These are phyloP conservation scores for Arxiozyma slooffiae DNA, from an alignment of 1,139 yeast species.

Conservation along the genomic window DNA sequence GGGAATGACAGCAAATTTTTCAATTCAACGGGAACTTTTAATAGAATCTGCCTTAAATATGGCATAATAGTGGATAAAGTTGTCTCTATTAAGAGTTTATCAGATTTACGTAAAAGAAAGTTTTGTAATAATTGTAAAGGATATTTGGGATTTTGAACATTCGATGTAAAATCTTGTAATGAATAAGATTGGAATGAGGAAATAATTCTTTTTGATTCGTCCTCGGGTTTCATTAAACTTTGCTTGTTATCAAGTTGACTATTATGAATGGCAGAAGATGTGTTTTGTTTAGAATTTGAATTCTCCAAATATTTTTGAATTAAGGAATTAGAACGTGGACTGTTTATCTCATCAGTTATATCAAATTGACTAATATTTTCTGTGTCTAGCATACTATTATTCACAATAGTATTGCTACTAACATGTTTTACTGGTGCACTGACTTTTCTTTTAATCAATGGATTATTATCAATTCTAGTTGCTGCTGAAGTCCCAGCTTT, in stretches of 20 bases:
- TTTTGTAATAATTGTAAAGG: constrained; percentile 12
- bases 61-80: constrained; percentile 6
- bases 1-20: constrained; percentile 23
- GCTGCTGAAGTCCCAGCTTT: constrained; percentile 4
- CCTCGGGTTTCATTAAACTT: not conserved
- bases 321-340: constrained; percentile 19
- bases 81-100: not conserved
- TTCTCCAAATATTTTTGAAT: constrained; percentile 22
- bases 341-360: constrained; percentile 24
- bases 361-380: constrained; percentile 16
- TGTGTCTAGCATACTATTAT: not conserved
- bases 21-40: constrained; percentile 25
- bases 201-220: not conserved
- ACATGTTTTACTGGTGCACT: constrained; percentile 16
- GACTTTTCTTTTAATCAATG: constrained; percentile 12
- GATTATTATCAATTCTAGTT: not conserved
- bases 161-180: not conserved
- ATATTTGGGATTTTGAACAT: constrained; percentile 1
- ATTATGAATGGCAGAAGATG: not conserved
- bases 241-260: not conserved
- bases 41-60: constrained; percentile 16
- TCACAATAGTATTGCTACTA: too few species aligned
- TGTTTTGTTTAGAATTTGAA: not conserved
- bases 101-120: constrained; percentile 2
- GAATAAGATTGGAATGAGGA: constrained; percentile 1